Conservation (phyloP, 75 land plant genomes). For the Cunninghamia lanceolata region DNA sequence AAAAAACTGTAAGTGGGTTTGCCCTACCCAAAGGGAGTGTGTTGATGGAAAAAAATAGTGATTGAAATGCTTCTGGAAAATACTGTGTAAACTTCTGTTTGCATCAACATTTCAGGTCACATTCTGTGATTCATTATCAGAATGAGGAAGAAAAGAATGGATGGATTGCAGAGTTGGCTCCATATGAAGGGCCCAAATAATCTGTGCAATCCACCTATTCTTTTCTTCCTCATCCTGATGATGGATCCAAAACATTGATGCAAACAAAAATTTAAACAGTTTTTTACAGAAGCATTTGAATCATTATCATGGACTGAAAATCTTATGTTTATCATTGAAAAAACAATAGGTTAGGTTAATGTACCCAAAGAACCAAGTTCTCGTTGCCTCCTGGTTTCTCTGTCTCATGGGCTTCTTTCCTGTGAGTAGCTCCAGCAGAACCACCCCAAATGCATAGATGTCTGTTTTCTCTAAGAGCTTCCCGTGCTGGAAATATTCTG, state of each 20-base stretch:
- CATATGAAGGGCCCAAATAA: no score
- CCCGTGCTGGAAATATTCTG: slow-evolving; percentile 90
- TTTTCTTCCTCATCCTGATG: no score
- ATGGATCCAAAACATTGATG: neutral
- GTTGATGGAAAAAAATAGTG: no score
- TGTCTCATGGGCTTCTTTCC: slow-evolving; percentile 76
- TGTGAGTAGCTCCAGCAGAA: slow-evolving; percentile 74
- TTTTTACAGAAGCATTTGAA: neutral
- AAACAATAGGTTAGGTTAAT: slow-evolving; percentile 12
- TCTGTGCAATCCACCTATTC: no score
- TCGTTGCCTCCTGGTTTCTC: slow-evolving; percentile 61
- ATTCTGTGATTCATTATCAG: no score
- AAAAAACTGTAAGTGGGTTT: no score
- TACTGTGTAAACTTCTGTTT: no score
- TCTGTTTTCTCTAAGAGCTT: slow-evolving; percentile 87
- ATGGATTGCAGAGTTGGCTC: no score
- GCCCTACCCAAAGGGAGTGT: neutral
- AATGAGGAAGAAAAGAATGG: no score
- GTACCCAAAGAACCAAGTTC: slow-evolving; percentile 84
- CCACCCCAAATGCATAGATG: slow-evolving; percentile 88
- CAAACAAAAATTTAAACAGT: neutral
- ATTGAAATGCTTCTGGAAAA: no score
- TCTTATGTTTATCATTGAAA: neutral
- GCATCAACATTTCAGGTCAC: no score
- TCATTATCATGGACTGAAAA: neutral